A percentile compares a stretch with the other conserved stretches of the same genome.
These are phyloP conservation scores for Myxozyma neglecta DNA, from an alignment of 805 yeast species.

Conservation along the genomic window DNA sequence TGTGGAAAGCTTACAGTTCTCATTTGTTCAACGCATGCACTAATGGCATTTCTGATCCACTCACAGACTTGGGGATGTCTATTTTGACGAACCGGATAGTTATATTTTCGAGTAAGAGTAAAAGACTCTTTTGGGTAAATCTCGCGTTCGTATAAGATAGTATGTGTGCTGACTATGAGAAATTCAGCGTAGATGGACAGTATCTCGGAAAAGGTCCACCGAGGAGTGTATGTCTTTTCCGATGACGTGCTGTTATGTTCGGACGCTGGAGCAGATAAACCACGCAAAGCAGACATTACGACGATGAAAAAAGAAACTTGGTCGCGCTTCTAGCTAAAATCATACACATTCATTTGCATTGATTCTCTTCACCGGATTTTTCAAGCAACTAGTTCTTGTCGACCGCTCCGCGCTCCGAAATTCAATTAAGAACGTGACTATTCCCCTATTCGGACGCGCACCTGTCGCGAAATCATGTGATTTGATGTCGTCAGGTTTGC, in stretches of 20 bases:
- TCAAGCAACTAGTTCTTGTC: neutral
- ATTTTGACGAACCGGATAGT: conserved; percentile 45
- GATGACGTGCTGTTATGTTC: neutral
- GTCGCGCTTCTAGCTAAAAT: no score
- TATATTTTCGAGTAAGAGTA: conserved; percentile 46
- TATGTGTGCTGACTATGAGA: conserved; percentile 53
- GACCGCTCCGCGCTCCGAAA: neutral
- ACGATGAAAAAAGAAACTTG: neutral
- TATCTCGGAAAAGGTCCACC: conserved; percentile 25
- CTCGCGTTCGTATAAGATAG: conserved; percentile 52
- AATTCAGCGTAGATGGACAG: conserved; percentile 37
- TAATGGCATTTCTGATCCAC: conserved; percentile 47
- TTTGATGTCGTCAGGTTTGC: neutral
- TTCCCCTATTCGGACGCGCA: neutral
- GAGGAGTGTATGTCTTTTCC: neutral
- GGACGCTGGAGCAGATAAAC: neutral
- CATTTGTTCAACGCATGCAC: conserved; percentile 31
- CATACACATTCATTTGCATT: no score
- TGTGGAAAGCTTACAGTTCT: conserved; percentile 17
- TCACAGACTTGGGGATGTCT: conserved; percentile 51
- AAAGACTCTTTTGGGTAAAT: conserved; percentile 58
- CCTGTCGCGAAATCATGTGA: neutral
- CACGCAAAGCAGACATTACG: neutral
- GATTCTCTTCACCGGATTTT: no score
- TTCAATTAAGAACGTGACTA: neutral